Percentiles rank a stretch among this genome's conserved stretches.
Conservation (phyloP, 805 yeast genomes). For the Zygosaccharomyces pseudorouxii region DNA sequence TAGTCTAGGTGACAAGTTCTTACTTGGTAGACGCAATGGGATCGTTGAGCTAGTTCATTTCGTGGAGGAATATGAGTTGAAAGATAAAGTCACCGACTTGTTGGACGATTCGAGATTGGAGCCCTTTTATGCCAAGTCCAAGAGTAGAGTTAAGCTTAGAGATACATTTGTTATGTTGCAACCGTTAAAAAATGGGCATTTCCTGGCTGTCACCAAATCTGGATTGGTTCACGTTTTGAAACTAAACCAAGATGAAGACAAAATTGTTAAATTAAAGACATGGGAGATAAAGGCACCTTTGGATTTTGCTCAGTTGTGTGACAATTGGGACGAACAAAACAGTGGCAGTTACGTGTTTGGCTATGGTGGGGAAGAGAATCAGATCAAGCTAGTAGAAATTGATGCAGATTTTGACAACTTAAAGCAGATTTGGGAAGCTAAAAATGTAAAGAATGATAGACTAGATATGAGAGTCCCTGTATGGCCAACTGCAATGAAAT, state of each 20-base stretch:
- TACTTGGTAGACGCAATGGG: constrained; percentile 47
- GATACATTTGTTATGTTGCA: constrained; percentile 40
- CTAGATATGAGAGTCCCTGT: constrained; percentile 79
- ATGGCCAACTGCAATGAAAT: constrained; percentile 59
- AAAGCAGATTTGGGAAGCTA: constrained; percentile 57
- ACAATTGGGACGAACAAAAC: constrained; percentile 42
- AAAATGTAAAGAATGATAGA: constrained; percentile 76
- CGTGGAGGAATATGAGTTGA: constrained; percentile 21
- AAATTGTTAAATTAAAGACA: constrained; percentile 14
- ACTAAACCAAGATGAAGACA: constrained; percentile 15
- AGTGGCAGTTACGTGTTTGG: constrained; percentile 46
- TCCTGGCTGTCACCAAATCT: constrained; percentile 36
- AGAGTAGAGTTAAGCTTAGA: constrained; percentile 27
- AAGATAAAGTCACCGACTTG: constrained; percentile 18
- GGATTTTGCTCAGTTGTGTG: constrained; percentile 43
- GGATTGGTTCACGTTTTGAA: constrained; percentile 35
- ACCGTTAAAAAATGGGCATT: constrained; percentile 24
- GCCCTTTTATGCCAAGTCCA: constrained; percentile 24
- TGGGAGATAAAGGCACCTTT: constrained; percentile 42
- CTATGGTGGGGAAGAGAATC: constrained; percentile 78
- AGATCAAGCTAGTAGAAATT: constrained; percentile 30
- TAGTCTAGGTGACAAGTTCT: constrained; percentile 34
- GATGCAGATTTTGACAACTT: constrained; percentile 24
- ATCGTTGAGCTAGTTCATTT: constrained; percentile 38
- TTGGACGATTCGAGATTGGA: constrained; percentile 24